phyloP scores from a whole-genome alignment of 129 eudicot genomes.

The Ambrosia trifida region DNA sequence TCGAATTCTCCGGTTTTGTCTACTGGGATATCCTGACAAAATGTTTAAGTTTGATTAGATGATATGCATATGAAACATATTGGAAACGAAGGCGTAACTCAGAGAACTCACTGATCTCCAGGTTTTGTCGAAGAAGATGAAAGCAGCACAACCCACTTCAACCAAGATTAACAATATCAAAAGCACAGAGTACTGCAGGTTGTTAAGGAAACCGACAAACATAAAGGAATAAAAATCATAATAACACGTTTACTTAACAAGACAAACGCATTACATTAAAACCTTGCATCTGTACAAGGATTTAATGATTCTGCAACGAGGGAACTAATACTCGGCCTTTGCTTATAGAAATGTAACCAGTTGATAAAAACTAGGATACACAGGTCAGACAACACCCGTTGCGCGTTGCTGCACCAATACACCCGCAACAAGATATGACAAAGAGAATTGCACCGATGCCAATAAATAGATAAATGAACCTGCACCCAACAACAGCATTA shows the following conservation, averaged over 20 bases:
- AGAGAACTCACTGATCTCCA: constrained; percentile 71
- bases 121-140: constrained; percentile 74
- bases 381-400: constrained; percentile 79
- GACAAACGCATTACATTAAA: background rate
- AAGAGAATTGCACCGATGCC: constrained; percentile 65
- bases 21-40: constrained; percentile 65
- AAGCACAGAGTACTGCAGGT: constrained; percentile 65
- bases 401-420: constrained; percentile 65
- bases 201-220: constrained; percentile 53
- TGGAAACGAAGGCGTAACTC: constrained; percentile 1
- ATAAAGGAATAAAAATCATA: background rate
- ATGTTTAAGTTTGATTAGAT: constrained; percentile 17
- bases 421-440: constrained; percentile 73
- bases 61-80: background rate
- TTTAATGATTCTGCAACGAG: constrained; percentile 10
- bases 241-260: background rate
- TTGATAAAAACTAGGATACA: constrained; percentile 54
- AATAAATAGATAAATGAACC: constrained; percentile 73
- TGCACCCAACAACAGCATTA: constrained; percentile 37
- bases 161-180: constrained; percentile 64
- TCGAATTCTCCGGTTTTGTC: constrained; percentile 84
- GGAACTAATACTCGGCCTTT: background rate
- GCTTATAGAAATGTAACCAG: constrained; percentile 1
- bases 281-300: background rate
- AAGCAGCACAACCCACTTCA: constrained; percentile 81